Conservation (phyloP, 2,329 filamentous ascomycete genomes). For the Acrodontium crateriforme region DNA sequence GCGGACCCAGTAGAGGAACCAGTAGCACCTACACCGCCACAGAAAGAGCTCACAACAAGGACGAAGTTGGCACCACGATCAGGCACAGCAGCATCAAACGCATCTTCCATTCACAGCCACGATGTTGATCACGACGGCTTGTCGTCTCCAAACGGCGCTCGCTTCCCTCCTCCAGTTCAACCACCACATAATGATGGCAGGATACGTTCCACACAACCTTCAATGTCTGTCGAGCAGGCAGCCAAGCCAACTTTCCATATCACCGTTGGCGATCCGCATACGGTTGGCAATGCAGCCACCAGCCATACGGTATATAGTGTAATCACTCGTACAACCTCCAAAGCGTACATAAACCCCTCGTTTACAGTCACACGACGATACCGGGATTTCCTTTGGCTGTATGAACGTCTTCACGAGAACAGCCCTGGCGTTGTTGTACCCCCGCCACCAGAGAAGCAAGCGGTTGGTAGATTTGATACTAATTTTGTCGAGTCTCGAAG, state of each 20-base stretch:
- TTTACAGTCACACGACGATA: slow-evolving; percentile 91
- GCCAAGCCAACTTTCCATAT: slow-evolving; percentile 87
- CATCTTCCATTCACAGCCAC: slow-evolving; percentile 36
- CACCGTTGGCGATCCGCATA: slow-evolving; percentile 87
- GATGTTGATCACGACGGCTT: slow-evolving; percentile 54
- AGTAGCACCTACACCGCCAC: slow-evolving; percentile 43
- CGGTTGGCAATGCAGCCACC: slow-evolving; percentile 90
- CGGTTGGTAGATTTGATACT: slow-evolving; percentile 85
- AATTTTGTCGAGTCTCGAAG: slow-evolving; percentile 92
- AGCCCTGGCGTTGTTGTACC: slow-evolving; percentile 92
- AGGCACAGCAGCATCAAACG: slow-evolving; percentile 38
- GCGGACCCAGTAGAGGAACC: slow-evolving; percentile 41
- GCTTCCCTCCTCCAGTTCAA: slow-evolving; percentile 52
- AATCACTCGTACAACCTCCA: slow-evolving; percentile 87
- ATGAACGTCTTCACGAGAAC: slow-evolving; percentile 84
- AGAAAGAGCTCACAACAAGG: slow-evolving; percentile 42
- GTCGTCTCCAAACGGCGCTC: slow-evolving; percentile 35
- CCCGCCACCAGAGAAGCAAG: slow-evolving; percentile 94
- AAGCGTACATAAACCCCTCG: slow-evolving; percentile 83
- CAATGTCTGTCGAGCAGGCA: slow-evolving; percentile 82
- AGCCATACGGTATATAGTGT: slow-evolving; percentile 98
- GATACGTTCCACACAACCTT: slow-evolving; percentile 48
- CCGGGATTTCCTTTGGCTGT: slow-evolving; percentile 94
- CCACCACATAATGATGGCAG: slow-evolving; percentile 31
- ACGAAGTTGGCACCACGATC: slow-evolving; percentile 28